Conservation (phyloP, 2,329 filamentous ascomycete genomes). For the Cryphonectria parasitica region DNA sequence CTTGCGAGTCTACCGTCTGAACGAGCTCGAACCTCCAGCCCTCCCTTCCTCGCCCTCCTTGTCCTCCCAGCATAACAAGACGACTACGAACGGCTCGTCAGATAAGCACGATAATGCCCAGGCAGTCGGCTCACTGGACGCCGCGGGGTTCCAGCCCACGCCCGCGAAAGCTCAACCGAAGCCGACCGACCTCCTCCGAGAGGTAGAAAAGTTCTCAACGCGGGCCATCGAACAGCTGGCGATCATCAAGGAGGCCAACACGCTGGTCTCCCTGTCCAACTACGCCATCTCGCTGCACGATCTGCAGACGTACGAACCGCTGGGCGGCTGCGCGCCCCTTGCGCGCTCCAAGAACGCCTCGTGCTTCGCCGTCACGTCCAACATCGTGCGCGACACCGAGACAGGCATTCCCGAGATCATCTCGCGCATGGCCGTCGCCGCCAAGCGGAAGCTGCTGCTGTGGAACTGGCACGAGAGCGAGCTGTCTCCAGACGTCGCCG, state of each 20-base stretch:
- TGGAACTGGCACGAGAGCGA: slow-evolving; percentile 99
- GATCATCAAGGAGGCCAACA: slow-evolving; percentile 92
- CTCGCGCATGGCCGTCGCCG: slow-evolving; percentile 85
- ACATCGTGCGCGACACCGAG: slow-evolving; percentile 86
- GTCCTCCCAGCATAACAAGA: slow-evolving; percentile 41
- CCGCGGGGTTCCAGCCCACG: slow-evolving; percentile 31
- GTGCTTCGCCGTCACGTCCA: slow-evolving; percentile 90
- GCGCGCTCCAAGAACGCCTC: slow-evolving; percentile 84
- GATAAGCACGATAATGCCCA: slow-evolving; percentile 15
- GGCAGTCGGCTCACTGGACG: slow-evolving; percentile 23
- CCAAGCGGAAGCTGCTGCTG: slow-evolving; percentile 85
- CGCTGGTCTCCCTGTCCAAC: slow-evolving; percentile 88
- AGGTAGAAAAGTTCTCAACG: slow-evolving; percentile 91
- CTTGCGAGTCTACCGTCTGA: slow-evolving; percentile 88
- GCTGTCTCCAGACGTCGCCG: slow-evolving; percentile 68
- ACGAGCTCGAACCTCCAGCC: slow-evolving; percentile 58
- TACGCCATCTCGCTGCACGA: slow-evolving; percentile 90
- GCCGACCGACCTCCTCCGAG: slow-evolving; percentile 82
- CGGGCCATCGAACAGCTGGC: slow-evolving; percentile 91
- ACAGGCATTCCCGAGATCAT: slow-evolving; percentile 93
- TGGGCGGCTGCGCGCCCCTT: slow-evolving; percentile 60
- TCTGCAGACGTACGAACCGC: slow-evolving; percentile 78
- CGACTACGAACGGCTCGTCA: slow-evolving; percentile 40
- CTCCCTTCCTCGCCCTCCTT: slow-evolving; percentile 44
- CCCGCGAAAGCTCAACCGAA: slow-evolving; percentile 38